Conservation (phyloP, 2,329 filamentous ascomycete genomes). For the Claviceps cyperi region DNA sequence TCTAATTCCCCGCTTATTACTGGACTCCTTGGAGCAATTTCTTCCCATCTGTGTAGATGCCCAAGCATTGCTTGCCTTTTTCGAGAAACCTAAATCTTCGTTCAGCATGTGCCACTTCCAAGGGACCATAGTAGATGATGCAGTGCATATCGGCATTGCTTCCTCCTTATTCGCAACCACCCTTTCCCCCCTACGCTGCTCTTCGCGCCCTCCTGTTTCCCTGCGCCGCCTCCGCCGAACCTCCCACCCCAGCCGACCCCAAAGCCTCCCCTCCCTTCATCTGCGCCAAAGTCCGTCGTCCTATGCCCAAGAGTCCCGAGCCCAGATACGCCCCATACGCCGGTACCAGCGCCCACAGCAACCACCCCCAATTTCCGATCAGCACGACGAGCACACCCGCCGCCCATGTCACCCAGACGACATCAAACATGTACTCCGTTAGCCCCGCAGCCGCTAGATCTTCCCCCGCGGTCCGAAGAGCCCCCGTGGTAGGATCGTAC, state of each 20-base stretch:
- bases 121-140: too few relatives aligned
- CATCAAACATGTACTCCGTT: conserved; percentile 97
- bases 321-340: conserved; percentile 42
- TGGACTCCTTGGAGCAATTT: too few relatives aligned
- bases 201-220: conserved; percentile 41
- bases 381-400: conserved; percentile 57
- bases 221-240: conserved; percentile 19
- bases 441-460: conserved; percentile 77
- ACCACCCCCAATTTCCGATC: conserved; percentile 64
- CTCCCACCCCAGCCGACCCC: conserved; percentile 10
- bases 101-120: too few relatives aligned
- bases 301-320: conserved; percentile 37
- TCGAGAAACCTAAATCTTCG: too few relatives aligned
- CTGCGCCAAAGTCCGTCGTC: conserved; percentile 36
- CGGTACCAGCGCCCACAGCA: conserved; percentile 39
- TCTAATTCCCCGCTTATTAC: too few relatives aligned
- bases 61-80: too few relatives aligned
- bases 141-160: too few relatives aligned
- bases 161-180: background rate
- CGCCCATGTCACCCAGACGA: conserved; percentile 87
- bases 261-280: conserved; percentile 21
- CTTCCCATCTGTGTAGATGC: too few relatives aligned
- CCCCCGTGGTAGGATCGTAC: conserved; percentile 46
- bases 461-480: conserved; percentile 67
- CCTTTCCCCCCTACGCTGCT: conserved; percentile 25